Evolutionary conservation across 257 asterid species (phyloP).

Genomic region (Craterostigma plantagineum): DNA sequence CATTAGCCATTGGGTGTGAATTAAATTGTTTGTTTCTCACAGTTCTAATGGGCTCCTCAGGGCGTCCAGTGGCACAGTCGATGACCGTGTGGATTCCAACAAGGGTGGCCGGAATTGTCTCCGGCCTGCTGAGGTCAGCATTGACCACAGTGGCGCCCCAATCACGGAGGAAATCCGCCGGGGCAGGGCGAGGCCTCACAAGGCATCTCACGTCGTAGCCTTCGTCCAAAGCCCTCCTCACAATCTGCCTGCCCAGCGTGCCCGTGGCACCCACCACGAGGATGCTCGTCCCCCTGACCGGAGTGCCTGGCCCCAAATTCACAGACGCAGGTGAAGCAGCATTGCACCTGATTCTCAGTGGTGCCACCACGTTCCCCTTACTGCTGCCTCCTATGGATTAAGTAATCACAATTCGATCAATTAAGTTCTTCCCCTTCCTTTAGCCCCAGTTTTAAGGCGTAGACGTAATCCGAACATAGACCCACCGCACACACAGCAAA

Average conservation of each 20-base stretch:
- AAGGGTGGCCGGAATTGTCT: constrained; percentile 87
- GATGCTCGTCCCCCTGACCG: constrained; percentile 74
- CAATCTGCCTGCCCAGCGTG: constrained; percentile 87
- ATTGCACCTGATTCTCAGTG: constrained; percentile 18
- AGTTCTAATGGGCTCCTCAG: constrained; percentile 89
- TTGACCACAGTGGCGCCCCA: constrained; percentile 99
- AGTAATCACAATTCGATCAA: too few species aligned
- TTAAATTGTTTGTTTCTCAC: constrained; percentile 24
- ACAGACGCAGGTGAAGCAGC: constrained; percentile 34
- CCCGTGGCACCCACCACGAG: constrained; percentile 96
- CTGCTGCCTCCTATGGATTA: constrained; percentile 17
- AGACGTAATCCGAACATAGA: too few species aligned
- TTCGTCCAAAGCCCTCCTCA: constrained; percentile 88
- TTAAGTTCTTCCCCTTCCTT: too few species aligned
- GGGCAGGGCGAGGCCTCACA: constrained; percentile 92
- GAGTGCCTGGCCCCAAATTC: constrained; percentile 85
- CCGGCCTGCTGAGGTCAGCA: constrained; percentile 94
- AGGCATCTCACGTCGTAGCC: constrained; percentile 94
- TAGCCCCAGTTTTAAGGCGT: too few species aligned
- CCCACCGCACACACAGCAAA: background rate
- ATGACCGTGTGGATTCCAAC: constrained; percentile 86
- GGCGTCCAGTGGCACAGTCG: constrained; percentile 99
- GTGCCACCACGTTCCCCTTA: constrained; percentile 12
- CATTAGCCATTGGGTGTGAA: too few species aligned
- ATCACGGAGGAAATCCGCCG: constrained; percentile 96